These are phyloP conservation scores for Pichia sporocuriosa DNA, from an alignment of 805 yeast genomes.

Conservation along the genomic window DNA sequence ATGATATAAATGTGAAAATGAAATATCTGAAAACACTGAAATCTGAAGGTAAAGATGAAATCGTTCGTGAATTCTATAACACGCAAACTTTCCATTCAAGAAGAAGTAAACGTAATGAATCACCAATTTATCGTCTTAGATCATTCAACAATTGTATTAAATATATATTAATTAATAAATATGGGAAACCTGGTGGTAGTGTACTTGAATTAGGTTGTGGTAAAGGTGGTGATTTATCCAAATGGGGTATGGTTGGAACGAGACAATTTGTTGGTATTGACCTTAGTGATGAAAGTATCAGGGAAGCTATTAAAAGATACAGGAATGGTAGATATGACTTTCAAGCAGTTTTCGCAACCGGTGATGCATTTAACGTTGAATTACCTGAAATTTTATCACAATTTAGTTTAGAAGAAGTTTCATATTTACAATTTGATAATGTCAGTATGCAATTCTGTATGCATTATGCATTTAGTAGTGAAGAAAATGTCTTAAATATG, in stretches of 20 bases:
- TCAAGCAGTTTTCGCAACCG: slow-evolving; percentile 73
- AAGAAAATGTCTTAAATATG: slow-evolving; percentile 66
- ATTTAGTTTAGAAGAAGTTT: slow-evolving; percentile 49
- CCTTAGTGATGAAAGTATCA: slow-evolving; percentile 80
- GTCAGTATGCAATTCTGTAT: slow-evolving; percentile 89
- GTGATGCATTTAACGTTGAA: slow-evolving; percentile 78
- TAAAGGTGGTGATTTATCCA: slow-evolving; percentile 93
- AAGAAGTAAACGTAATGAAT: slow-evolving; percentile 53
- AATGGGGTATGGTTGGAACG: slow-evolving; percentile 72
- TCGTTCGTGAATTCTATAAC: slow-evolving; percentile 81
- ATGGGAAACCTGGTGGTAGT: slow-evolving; percentile 44
- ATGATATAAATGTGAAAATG: slow-evolving; percentile 18
- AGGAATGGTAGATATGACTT: slow-evolving; percentile 39
- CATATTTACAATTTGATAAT: slow-evolving; percentile 70
- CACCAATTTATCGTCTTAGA: slow-evolving; percentile 81
- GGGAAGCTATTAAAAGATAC: slow-evolving; percentile 78
- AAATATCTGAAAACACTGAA: slow-evolving; percentile 29
- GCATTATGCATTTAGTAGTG: slow-evolving; percentile 91
- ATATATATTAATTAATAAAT: slow-evolving; percentile 72
- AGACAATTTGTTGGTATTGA: slow-evolving; percentile 85
- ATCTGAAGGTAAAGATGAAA: slow-evolving; percentile 42
- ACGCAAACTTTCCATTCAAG: slow-evolving; percentile 69
- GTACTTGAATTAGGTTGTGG: slow-evolving; percentile 93
- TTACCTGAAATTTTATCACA: slow-evolving; percentile 61
- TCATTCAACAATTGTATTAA: slow-evolving; percentile 90